Percentiles rank a stretch among this genome's conserved stretches.
phyloP scores from a whole-genome alignment of 208 protist species.

The Wallacemonas sp. region DNA sequence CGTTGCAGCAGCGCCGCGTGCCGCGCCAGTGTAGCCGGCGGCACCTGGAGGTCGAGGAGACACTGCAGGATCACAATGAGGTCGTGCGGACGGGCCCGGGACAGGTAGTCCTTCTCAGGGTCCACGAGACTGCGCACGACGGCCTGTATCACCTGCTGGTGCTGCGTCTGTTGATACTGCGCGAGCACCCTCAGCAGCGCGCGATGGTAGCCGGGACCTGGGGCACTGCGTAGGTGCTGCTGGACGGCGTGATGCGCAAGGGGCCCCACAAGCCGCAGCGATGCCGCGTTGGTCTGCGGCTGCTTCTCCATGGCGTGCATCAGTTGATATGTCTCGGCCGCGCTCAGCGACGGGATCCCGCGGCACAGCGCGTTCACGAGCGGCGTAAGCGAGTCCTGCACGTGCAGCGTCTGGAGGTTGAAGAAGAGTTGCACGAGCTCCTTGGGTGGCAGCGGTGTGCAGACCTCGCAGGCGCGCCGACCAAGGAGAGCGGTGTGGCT shows the following conservation, averaged over 20 bases:
- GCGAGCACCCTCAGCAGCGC: conserved; percentile 42
- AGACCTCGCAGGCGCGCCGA: conserved; percentile 79
- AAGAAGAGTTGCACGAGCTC: conserved; percentile 73
- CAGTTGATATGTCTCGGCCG: conserved; percentile 56
- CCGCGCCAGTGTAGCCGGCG: conserved; percentile 37
- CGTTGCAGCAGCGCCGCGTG: conserved; percentile 53
- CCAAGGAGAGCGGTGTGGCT: conserved; percentile 60
- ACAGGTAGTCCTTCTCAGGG: background rate
- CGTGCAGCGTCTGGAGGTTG: conserved; percentile 76
- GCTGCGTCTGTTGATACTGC: conserved; percentile 2
- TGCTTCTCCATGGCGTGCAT: conserved; percentile 65
- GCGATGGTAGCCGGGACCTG: conserved; percentile 47
- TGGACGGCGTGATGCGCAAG: conserved; percentile 42
- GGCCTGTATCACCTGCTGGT: background rate
- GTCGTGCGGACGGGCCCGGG: background rate
- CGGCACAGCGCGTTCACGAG: conserved; percentile 67
- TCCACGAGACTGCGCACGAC: conserved; percentile 1
- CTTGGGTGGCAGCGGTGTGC: conserved; percentile 32
- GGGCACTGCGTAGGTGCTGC: conserved; percentile 32
- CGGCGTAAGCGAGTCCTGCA: conserved; percentile 73
- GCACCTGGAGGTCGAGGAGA: background rate
- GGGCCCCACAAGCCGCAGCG: conserved; percentile 45
- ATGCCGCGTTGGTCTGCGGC: conserved; percentile 57
- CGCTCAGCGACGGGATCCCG: conserved; percentile 39
- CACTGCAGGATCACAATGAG: conserved; percentile 9